These are phyloP conservation scores for Cicer yamashitae DNA, from an alignment of 306 rosid genomes.

Conservation along the genomic window DNA sequence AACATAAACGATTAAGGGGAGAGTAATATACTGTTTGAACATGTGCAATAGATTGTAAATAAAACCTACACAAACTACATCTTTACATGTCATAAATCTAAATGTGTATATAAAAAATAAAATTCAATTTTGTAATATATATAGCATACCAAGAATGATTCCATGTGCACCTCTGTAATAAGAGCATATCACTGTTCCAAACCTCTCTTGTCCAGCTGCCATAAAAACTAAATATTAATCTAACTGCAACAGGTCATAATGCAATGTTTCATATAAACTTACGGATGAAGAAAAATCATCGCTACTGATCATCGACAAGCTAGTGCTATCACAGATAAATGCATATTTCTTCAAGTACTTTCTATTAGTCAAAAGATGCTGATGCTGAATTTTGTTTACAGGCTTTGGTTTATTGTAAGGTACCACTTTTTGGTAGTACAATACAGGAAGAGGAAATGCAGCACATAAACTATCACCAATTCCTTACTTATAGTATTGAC, in stretches of 20 bases:
- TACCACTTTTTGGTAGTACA: too few species aligned
- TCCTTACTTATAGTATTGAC: too few species aligned
- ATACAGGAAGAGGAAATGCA: too few species aligned
- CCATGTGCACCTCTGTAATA: constrained; percentile 98
- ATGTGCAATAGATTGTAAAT: background rate
- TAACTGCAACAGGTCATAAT: constrained; percentile 12
- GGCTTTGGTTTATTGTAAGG: too few species aligned
- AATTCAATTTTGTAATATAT: background rate
- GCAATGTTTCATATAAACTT: constrained; percentile 29
- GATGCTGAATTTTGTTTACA: background rate
- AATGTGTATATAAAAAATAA: background rate
- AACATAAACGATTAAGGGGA: background rate
- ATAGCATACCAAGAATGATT: constrained; percentile 81
- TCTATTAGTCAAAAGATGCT: background rate
- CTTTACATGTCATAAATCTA: background rate
- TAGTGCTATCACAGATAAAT: background rate
- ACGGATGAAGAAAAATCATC: background rate
- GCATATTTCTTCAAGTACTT: background rate
- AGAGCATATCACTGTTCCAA: constrained; percentile 87
- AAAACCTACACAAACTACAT: background rate
- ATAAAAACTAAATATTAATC: constrained; percentile 31
- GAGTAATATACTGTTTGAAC: background rate
- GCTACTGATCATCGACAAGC: background rate
- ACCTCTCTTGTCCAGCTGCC: constrained; percentile 99
- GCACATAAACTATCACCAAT: too few species aligned